Evolutionary conservation across 352 stramenopile species (phyloP).

Genomic region (Globisporangium yorkense): DNA sequence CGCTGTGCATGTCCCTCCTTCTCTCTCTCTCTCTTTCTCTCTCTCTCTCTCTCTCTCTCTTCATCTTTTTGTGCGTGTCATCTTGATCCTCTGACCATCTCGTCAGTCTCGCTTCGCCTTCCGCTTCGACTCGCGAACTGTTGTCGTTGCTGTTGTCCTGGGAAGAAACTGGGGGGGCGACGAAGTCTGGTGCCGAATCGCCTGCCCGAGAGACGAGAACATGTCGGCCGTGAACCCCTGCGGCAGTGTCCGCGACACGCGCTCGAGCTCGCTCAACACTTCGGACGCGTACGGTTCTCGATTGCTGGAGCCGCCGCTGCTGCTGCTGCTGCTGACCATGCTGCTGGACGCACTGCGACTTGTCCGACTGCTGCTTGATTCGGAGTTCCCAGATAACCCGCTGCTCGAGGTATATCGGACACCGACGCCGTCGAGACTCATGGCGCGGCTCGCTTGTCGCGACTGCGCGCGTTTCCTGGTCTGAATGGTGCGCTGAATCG

Average conservation of each 20-base stretch:
- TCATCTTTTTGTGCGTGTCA: background rate
- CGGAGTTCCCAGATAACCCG: too few species aligned
- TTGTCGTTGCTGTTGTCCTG: background rate
- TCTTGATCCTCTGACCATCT: background rate
- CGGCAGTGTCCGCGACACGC: constrained; percentile 35
- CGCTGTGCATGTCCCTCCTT: too few species aligned
- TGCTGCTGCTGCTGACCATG: constrained; percentile 5
- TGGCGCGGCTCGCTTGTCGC: constrained; percentile 16
- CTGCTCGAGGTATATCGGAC: background rate
- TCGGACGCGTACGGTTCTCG: constrained; percentile 7
- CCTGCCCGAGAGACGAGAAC: constrained; percentile 54
- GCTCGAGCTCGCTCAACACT: constrained; percentile 27
- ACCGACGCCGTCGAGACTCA: constrained; percentile 5
- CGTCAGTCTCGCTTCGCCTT: background rate
- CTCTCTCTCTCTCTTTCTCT: background rate
- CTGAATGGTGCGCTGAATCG: constrained; percentile 27
- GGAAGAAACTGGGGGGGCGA: background rate
- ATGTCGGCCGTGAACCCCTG: constrained; percentile 55
- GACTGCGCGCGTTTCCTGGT: constrained; percentile 19
- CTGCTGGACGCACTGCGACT: background rate
- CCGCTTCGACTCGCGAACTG: background rate
- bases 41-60: background rate
- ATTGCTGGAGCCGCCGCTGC: constrained; percentile 6
- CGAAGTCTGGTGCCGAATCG: constrained; percentile 25
- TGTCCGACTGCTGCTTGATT: too few species aligned